Base-by-base conservation (phyloP, 2,329 filamentous ascomycete genomes). In the Fusarium sp. region DNA sequence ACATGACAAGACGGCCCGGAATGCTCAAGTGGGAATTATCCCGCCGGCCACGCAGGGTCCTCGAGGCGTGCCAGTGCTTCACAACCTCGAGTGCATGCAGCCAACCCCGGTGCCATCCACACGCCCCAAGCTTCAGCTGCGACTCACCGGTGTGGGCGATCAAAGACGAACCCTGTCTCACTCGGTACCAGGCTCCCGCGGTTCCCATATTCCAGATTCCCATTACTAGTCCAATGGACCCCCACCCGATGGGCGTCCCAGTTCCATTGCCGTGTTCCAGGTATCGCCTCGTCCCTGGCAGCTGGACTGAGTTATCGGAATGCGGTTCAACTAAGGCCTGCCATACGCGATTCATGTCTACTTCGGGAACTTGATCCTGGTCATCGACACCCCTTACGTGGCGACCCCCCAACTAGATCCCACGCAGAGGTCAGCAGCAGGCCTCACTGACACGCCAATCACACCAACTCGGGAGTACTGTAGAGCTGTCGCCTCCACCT, bases 61-160 rank as follows among this genome's bases (percentile, higher is more conserved):
- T 64, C 46, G 60, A 53, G 60, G 60, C 61, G 57, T 46, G 62
- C 52, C 60, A 62, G 34, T 56, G 56, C 57, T 60, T 57, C 34
- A 59, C 64, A 41, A 43, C 36, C 51, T 51, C 48, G 34, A 48
- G 27, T 16, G 44, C 53, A n/a, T 41, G 44, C 52, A 27, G 36
- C 37, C 37, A 44, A 23, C 23, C 23, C 39, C 28, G 7, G 23
- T 40, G 15, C 39, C 41, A 39, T 47, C 41, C 37, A 54, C 47
- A 46, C 53, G 57, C 68, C 68, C 66, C 68, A 40, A 66, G 65
- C 54, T 69, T 48, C 50, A 36, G 60, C 60, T 60, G 53, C 44
- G 60, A 69, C 70, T 75, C 72, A 75, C 73, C 73, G 63, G 70
- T 75, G 73, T 74, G 73, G 72, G 52, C 57, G 61, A 65, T 61